These are phyloP conservation scores for Candida coquimbonensis DNA, from an alignment of 805 yeast genomes.

Conservation along the genomic window DNA sequence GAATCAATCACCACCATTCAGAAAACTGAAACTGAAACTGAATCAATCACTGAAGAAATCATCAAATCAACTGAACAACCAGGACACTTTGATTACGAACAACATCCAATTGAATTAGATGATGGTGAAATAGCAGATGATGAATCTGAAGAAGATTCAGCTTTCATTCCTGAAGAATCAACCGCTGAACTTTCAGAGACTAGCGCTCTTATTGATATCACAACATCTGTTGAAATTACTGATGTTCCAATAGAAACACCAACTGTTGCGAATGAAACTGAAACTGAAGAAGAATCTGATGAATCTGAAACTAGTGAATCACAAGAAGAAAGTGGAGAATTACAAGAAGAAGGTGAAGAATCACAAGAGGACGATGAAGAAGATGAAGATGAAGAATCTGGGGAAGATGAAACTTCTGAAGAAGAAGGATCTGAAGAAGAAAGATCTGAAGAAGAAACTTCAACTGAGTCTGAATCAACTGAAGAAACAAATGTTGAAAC, in stretches of 20 bases:
- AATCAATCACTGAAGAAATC: background rate
- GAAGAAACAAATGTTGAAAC: background rate
- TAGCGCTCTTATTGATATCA: too few relatives aligned
- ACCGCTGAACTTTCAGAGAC: too few relatives aligned
- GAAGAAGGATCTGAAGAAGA: background rate
- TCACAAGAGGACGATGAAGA: background rate
- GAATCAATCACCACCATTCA: background rate
- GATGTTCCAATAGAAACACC: too few relatives aligned
- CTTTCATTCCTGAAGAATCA: too few relatives aligned
- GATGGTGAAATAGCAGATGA: background rate
- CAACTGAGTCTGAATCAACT: background rate
- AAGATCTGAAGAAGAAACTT: background rate
- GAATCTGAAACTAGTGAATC: background rate
- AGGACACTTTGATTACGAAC: background rate
- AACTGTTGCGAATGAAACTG: too few relatives aligned
- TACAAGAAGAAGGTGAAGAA: background rate
- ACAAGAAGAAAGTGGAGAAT: background rate
- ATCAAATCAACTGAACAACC: background rate
- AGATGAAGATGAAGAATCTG: background rate
- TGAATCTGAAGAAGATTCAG: background rate
- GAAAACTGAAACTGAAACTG: background rate
- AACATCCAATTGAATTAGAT: background rate
- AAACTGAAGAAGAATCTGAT: too few relatives aligned
- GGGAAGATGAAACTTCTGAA: background rate
- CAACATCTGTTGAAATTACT: too few relatives aligned